phyloP scores from a whole-genome alignment of 2,329 filamentous ascomycete genomes.

The Colletotrichum truncatum region DNA sequence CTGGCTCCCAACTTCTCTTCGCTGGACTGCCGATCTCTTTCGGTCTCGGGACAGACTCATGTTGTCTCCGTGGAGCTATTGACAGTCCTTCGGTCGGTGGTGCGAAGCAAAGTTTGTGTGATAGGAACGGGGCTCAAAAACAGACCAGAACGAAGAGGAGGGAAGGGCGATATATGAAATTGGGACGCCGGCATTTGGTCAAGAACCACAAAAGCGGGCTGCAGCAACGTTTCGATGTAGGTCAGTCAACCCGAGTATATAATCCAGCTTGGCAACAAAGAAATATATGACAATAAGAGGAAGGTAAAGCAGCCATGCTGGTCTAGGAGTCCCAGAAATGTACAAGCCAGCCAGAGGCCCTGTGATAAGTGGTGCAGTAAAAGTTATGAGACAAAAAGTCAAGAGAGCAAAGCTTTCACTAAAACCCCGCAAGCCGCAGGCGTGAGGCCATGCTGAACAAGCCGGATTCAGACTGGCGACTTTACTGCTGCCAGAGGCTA shows the following conservation, averaged over 20 bases:
- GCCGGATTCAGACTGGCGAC: slow-evolving; percentile 19
- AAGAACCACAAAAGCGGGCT: not conserved
- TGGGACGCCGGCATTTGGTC: not conserved
- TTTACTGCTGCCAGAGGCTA: slow-evolving; percentile 2
- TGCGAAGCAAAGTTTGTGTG: not conserved
- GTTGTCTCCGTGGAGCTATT: not conserved
- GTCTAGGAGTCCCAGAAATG: not conserved
- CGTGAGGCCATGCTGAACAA: slow-evolving; percentile 14
- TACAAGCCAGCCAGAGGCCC: no score
- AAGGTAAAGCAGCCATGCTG: not conserved
- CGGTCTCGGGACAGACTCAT: not conserved
- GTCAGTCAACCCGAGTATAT: not conserved
- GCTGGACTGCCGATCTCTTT: not conserved
- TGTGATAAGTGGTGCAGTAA: no score
- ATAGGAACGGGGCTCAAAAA: not conserved
- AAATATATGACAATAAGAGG: not conserved
- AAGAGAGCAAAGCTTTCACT: no score
- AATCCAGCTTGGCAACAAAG: slow-evolving; percentile 2
- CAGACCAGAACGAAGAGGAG: not conserved
- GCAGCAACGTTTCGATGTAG: not conserved
- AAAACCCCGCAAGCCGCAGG: not conserved
- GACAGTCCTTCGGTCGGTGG: not conserved
- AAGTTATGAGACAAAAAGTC: no score
- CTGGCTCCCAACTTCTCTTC: not conserved
- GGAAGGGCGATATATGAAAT: not conserved